Evolutionary conservation across 306 rosid genomes (phyloP), one percentile per base, ranked within the genome.

Genomic region (Malus sylvestris): DNA sequence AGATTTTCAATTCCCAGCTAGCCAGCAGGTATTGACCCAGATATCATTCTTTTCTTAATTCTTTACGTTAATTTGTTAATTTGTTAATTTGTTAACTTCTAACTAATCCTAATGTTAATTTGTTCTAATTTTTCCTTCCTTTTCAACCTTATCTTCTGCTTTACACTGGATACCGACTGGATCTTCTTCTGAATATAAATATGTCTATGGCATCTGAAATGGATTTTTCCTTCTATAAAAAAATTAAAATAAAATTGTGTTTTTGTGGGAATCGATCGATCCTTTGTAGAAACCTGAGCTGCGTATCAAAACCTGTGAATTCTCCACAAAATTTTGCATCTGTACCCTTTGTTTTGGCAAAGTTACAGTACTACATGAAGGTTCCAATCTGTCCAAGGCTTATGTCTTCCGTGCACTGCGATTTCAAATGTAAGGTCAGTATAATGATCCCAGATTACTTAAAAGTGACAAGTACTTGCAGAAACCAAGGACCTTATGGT

Each of bases 221-320:
- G 30, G 60, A 18, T 18, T 52, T 68, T 44, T 12, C 3, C 14
- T 25, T 6, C 45, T 13, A 11, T 29, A 30, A 16, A 13, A 49
- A 15, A 49, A 4, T 4, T 4, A 49, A 49, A 38, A 52, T 0
- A 5, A 40, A 55, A 27, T 38, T 18, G 10, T 30, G 22, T 16
- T 63, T 42, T 42, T 51, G 67, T 73, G 64, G 30, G 44, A 66
- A 73, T 65, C 35, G 73, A 72, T 72, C 70, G 64, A 61, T 72
- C 74, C 22, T 20, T 33, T 59, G 58, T 45, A 71, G n/a, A 71
- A 81, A 71, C 66, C 70, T 23, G 42, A 46, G 66, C 63, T 25
- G 68, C 59, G 19, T 45, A 66, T 71, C 59, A 72, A 71, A 76
- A 81, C 27, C 67, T 58, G 42, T 7, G 67, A 51, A 64, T 65